Evolutionary conservation across 495 filamentous ascomycete species (phyloP), one percentile per base, ranked within the genome.

Genomic region (Trichoderma reesei): DNA sequence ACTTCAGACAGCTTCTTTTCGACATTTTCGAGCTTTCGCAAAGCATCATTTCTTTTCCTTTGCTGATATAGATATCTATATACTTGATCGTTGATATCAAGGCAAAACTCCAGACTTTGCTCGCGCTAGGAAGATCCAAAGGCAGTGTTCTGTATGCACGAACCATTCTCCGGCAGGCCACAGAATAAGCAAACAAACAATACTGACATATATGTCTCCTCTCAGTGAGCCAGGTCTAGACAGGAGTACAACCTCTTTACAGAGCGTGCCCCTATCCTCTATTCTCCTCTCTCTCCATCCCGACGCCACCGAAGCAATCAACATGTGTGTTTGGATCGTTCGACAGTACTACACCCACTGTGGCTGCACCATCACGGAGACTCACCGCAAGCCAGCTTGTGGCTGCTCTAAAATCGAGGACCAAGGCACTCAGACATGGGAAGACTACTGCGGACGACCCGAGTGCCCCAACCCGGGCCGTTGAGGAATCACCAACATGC

Each of bases 291-390:
- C 8, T 20, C 39, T 37, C 59, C 31, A 18, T 60, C 11, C 31
- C 33, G 59, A 5, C 10, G 16, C 18, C 59, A 18, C 56, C 33
- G n/a, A 41, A 39, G 14, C 18, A 18, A 31, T 39, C 61, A 44
- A 41, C 8, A 63, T 63, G 61, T 63, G 61, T 46, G 31, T 63
- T 41, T 63, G 41, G 39, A 33, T 63, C 41, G 16, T 34, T 38
- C 39, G 38, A 46, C 39, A 63, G 41, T 41, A 63, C 61, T 63
- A 42, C 38, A 63, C 61, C 18, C 14, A 41, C 38, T 63, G 61
- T 36, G 61, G 61, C 41, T 63, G 61, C 61, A 46, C 41, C 13
- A 18, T 63, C n/a, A 41, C 39, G 33, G 31, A 41, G 38, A n/a
- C 16, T 20, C 5, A 18, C 8, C 61, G 31, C 39, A 63, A 63